These are phyloP conservation scores for Funneliformis mosseae DNA, from an alignment of 192 early-diverging fungal species.

Conservation along the genomic window DNA sequence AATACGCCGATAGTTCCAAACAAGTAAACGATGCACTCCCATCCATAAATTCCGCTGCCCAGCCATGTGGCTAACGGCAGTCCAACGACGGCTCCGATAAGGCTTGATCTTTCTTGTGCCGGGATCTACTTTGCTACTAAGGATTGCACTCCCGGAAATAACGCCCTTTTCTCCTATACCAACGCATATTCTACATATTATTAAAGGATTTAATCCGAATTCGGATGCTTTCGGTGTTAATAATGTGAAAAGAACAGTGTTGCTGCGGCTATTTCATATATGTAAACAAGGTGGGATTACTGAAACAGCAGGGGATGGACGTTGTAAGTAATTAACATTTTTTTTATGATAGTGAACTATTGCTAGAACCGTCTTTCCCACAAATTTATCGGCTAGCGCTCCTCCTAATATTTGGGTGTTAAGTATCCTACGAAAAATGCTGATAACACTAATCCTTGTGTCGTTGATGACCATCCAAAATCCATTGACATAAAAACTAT, in stretches of 20 bases:
- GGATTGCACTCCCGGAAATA: conserved; percentile 40
- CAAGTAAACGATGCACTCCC: conserved; percentile 45
- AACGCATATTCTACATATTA: conserved; percentile 37
- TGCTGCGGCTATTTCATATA: conserved; percentile 33
- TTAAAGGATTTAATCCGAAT: conserved; percentile 26
- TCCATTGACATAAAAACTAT: conserved; percentile 44
- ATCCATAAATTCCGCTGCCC: conserved; percentile 41
- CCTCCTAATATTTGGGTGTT: conserved; percentile 43
- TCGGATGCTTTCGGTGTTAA: conserved; percentile 35
- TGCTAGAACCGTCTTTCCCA: conserved; percentile 41
- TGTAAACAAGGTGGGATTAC: too few species aligned
- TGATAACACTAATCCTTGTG: conserved; percentile 40
- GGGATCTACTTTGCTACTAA: conserved; percentile 42
- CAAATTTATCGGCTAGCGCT: conserved; percentile 41
- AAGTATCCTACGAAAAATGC: conserved; percentile 46
- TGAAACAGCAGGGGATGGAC: too few species aligned
- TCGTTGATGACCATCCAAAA: conserved; percentile 34
- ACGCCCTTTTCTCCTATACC: conserved; percentile 45
- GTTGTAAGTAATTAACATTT: too few species aligned
- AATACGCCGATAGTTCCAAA: conserved; percentile 38
- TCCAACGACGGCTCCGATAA: conserved; percentile 41
- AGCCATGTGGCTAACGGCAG: conserved; percentile 42
- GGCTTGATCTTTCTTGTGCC: conserved; percentile 37
- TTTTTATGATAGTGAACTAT: conserved; percentile 28
- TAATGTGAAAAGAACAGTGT: conserved; percentile 36